Evolutionary conservation across 306 rosid genomes (phyloP).

Genomic region (Trifolium pratense): DNA sequence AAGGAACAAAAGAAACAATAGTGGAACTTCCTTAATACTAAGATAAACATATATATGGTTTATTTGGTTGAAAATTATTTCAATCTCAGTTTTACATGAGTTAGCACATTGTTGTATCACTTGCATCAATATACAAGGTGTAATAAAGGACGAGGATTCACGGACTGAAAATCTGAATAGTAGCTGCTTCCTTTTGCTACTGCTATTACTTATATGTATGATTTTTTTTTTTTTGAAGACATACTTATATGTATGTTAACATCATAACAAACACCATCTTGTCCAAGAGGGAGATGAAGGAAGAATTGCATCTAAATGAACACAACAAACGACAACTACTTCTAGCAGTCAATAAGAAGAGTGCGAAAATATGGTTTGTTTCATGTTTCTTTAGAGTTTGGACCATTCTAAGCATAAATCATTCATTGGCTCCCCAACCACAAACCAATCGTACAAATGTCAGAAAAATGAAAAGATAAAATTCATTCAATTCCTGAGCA

Average conservation of each 20-base stretch:
- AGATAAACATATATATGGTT: not conserved
- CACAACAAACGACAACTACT: conserved; percentile 9
- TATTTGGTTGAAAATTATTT: not conserved
- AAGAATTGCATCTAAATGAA: conserved; percentile 1
- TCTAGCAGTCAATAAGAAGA: conserved; percentile 19
- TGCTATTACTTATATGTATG: not conserved
- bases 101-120: not conserved
- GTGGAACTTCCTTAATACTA: not conserved
- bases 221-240: too few species aligned
- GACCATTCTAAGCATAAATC: not conserved
- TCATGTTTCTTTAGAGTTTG: not conserved
- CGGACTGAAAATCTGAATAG: not conserved
- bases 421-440: not conserved
- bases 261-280: conserved; percentile 13
- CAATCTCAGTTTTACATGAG: not conserved
- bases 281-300: not conserved
- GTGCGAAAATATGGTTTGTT: not conserved
- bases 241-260: not conserved
- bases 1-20: not conserved
- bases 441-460: conserved; percentile 18
- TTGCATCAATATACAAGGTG: not conserved
- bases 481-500: not conserved
- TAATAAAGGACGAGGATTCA: not conserved
- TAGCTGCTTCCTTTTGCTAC: not conserved
- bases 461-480: not conserved